These are phyloP conservation scores for Blastomyces gilchristii DNA, from an alignment of 2,329 filamentous ascomycete genomes.

Conservation along the genomic window DNA sequence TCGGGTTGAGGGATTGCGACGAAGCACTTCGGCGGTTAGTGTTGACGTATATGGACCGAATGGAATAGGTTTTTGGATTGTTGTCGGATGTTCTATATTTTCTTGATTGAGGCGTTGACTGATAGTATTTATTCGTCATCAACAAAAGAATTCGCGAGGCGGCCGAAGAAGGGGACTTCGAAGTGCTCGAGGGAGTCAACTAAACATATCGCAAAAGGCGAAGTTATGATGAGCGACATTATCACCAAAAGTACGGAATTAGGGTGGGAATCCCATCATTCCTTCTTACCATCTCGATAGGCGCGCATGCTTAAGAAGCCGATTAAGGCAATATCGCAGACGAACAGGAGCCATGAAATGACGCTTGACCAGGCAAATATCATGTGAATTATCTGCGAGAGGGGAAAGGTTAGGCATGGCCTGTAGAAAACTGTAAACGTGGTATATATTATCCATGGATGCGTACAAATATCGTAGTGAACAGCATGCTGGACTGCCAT, in stretches of 20 bases:
- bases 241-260: not conserved
- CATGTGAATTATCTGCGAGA: slow-evolving; percentile 63
- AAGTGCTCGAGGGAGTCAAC: slow-evolving; percentile 58
- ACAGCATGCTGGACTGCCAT: slow-evolving; percentile 83
- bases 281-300: slow-evolving; percentile 64
- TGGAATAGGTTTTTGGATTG: not conserved
- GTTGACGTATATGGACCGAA: not conserved
- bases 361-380: slow-evolving; percentile 76
- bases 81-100: not conserved
- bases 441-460: not conserved
- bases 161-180: slow-evolving; percentile 79
- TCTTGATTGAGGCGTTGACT: not conserved
- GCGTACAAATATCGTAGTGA: slow-evolving; percentile 54
- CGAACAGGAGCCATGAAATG: slow-evolving; percentile 72
- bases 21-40: not conserved
- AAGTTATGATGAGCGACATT: slow-evolving; percentile 4
- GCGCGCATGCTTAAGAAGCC: slow-evolving; percentile 66
- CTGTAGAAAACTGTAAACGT: not conserved
- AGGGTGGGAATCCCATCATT: not conserved
- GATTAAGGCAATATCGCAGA: slow-evolving; percentile 65
- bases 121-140: slow-evolving; percentile 59
- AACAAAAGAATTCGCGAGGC: slow-evolving; percentile 75
- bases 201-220: slow-evolving; percentile 20
- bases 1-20: not conserved
- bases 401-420: slow-evolving; percentile 2